phyloP scores from a whole-genome alignment of 1,139 yeast species.

The Hyphopichia buzzinii region DNA sequence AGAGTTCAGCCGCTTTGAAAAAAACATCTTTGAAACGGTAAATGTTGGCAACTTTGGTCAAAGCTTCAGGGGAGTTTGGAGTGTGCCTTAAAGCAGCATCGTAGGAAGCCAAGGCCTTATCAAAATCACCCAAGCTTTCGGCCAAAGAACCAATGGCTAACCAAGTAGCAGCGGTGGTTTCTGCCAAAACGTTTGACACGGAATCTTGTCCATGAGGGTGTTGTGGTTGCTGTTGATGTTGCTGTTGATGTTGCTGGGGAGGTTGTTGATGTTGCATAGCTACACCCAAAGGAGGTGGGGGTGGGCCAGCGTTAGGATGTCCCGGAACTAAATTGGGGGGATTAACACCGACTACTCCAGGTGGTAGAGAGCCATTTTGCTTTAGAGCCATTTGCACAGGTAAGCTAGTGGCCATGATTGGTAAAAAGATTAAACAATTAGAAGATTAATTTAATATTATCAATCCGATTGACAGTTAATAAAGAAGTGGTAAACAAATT shows the following conservation, averaged over 20 bases:
- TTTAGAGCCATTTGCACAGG: slow-evolving; percentile 20
- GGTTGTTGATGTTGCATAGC: slow-evolving; percentile 5
- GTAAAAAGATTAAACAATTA: background rate
- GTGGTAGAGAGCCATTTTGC: slow-evolving; percentile 9
- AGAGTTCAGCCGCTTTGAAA: slow-evolving; percentile 89
- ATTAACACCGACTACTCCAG: slow-evolving; percentile 4
- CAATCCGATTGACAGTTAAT: too few relatives aligned
- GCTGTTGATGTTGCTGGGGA: slow-evolving; percentile 1
- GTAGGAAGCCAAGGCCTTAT: slow-evolving; percentile 84
- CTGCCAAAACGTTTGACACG: slow-evolving; percentile 34
- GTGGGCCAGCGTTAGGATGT: slow-evolving; percentile 2
- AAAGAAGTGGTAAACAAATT: too few relatives aligned
- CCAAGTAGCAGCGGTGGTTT: slow-evolving; percentile 91
- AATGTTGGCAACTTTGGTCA: slow-evolving; percentile 82
- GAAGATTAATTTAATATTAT: background rate
- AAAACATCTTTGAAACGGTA: slow-evolving; percentile 88
- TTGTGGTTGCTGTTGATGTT: slow-evolving; percentile 1
- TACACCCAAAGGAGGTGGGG: slow-evolving; percentile 11
- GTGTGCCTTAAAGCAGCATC: slow-evolving; percentile 87
- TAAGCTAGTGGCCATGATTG: slow-evolving; percentile 15
- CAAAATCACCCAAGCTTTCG: slow-evolving; percentile 84
- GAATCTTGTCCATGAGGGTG: slow-evolving; percentile 2
- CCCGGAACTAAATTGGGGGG: slow-evolving; percentile 5
- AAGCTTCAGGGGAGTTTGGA: slow-evolving; percentile 81
- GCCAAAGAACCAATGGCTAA: slow-evolving; percentile 88